Base-by-base conservation (phyloP, 2,329 filamentous ascomycete species). In the Colletotrichum simmondsii region DNA sequence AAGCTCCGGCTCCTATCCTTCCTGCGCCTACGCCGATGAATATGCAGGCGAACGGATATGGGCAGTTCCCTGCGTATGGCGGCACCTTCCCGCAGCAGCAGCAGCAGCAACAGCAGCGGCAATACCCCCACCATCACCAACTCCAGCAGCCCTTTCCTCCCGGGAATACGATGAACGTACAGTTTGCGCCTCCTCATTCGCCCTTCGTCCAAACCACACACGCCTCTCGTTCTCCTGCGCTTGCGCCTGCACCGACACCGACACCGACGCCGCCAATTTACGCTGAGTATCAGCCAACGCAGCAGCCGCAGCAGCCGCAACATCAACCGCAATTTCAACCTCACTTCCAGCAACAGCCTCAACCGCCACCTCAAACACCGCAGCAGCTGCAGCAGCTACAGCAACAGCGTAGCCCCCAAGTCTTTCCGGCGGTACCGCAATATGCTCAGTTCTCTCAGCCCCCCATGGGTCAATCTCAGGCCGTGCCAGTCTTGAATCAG, bases 31-130 rank as follows among this genome's bases (percentile, higher is more conserved):
- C 76, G 65, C 59, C 75, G 75, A 74, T 76, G 64, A 74, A 72
- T n/a, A 71, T 74, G 53, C 72, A 72, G 46, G 32, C 71, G 30
- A 74, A 73, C 42, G 64, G 64, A n/a, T 67, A 74, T 30, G 60
- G 53, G n/a, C 75, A 77, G 28, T 71, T 73, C 60, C 30, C 74
- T 56, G 65, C 62, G 54, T 77, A 72, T 57, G 74, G 77, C 75
- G 75, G 68, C 70, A 69, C 75, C 49, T 77, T 76, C 62, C 82
- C 74, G 30, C 76, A 75, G 58, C 77, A 75, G 46, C 76, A 76
- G 35, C 76, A 75, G 16, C 75, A 75, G 69, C 76, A 75, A 68
- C 76, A 74, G 62, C 76, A 77, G 60, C 65, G 60, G 54, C 69
- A 37, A 24, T 70, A 63, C 24, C 54, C 65, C 22, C 30, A 30